Base-by-base conservation (phyloP, 306 rosid species). In the Quercus rubra region DNA sequence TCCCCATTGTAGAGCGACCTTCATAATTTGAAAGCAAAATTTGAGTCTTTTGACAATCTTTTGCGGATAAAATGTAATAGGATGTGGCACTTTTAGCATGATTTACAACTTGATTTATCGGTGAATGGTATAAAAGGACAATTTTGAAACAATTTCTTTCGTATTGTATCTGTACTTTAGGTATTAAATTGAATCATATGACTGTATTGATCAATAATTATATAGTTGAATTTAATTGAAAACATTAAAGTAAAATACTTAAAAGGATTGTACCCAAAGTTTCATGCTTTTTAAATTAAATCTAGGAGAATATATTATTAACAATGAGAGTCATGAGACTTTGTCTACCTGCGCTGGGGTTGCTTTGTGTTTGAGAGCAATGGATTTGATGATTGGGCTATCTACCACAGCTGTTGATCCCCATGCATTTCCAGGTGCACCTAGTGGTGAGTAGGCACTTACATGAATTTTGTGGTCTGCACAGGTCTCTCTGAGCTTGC, bases 401-500 rank as follows among this genome's bases (percentile, higher is more conserved):
- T 91, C 51, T 30, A 94, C 86, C 80, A 92, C 95, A 66, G 89
- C 91, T 7, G 88, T 83, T 68, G 98, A 94, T 21, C 98, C 98
- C 98, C 97, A 94, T 28, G 90, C 82, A 83, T 94, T 90, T 12
- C 99, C 99, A 17, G 97, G 97, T 23, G 91, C 95, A 78, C 99
- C 97, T 35, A 94, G 83, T 9, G 99, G 99, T 75, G 97, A 92
- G 74, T 92, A 94, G 3, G 97, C 97, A 18, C 99, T 94, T 74
- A 91, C 81, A 41, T 94, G 99, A 86, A 92, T 87, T 17, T 79
- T 84, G 83, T 90, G 81, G 74, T 85, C 90, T 69, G 80, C 90
- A 83, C 97, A 94, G 2, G 82, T 83, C 79, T 80, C 87, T 74
- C 93, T 62, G 0, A 94, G 84, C 57, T 84, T 91, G 31, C 69